phyloP scores from a whole-genome alignment of 257 asterid species.

The Scutellaria minor region DNA sequence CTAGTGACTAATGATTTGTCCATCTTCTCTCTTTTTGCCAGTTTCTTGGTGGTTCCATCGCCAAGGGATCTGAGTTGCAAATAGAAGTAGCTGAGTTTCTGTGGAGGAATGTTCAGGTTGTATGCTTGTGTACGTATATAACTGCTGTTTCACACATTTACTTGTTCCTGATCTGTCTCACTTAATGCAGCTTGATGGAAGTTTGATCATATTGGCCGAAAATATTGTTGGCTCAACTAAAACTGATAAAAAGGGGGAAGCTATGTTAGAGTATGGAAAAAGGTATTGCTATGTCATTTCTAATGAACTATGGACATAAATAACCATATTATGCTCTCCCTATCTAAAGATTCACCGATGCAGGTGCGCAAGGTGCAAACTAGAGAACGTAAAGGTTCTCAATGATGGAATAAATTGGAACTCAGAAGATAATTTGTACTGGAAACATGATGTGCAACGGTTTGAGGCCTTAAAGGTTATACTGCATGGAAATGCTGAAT shows the following conservation, averaged over 20 bases:
- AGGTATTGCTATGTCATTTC: conserved; percentile 53
- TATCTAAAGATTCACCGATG: conserved; percentile 29
- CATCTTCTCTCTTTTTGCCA: conserved; percentile 41
- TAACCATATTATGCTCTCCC: conserved; percentile 29
- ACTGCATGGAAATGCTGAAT: conserved; percentile 97
- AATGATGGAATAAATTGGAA: conserved; percentile 92
- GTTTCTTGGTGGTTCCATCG: conserved; percentile 89
- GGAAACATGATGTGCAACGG: conserved; percentile 96
- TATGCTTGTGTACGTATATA: conserved; percentile 31
- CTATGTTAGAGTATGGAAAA: conserved; percentile 75
- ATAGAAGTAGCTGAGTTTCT: conserved; percentile 88
- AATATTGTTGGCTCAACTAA: conserved; percentile 72
- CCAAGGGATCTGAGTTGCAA: conserved; percentile 90
- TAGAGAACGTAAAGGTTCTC: conserved; percentile 72
- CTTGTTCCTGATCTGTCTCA: conserved; percentile 40
- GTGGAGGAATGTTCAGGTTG: conserved; percentile 95
- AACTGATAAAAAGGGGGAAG: conserved; percentile 60
- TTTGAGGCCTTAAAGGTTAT: conserved; percentile 76
- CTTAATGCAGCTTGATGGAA: conserved; percentile 85
- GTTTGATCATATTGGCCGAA: conserved; percentile 78
- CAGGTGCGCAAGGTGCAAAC: conserved; percentile 92
- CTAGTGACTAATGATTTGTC: conserved; percentile 33
- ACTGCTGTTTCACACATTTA: conserved; percentile 28
- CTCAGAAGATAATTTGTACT: conserved; percentile 69
- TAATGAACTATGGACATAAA: conserved; percentile 28